phyloP scores from a whole-genome alignment of 345 rosid species.

The sweet orange (Citrus sinensis) region DVS_A1.0 CM039166.1:17317501-17318000 shows the following conservation, averaged over 20 bases:
- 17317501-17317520: not conserved
- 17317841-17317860: not conserved
- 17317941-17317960: not conserved
- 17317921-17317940: not conserved
- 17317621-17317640: too few relatives aligned
- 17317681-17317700: not conserved
- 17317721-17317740: not conserved
- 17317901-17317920: not conserved
- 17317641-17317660: not conserved
- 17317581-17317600: not conserved
- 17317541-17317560: not conserved
- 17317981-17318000: constrained; percentile 63
- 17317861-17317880: not conserved
- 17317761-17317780: not conserved
- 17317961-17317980: constrained; percentile 44
- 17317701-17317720: not conserved
- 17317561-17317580: not conserved
- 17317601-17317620: too few relatives aligned
- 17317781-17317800: not conserved
- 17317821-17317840: not conserved
- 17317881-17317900: not conserved
- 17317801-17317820: not conserved
- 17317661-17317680: not conserved
- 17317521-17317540: not conserved
- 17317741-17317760: not conserved